Evolutionary conservation across 148 eudicot genomes (phyloP), one percentile per base, ranked within the genome.

Genomic region (Tetragonia tetragonoides): DNA sequence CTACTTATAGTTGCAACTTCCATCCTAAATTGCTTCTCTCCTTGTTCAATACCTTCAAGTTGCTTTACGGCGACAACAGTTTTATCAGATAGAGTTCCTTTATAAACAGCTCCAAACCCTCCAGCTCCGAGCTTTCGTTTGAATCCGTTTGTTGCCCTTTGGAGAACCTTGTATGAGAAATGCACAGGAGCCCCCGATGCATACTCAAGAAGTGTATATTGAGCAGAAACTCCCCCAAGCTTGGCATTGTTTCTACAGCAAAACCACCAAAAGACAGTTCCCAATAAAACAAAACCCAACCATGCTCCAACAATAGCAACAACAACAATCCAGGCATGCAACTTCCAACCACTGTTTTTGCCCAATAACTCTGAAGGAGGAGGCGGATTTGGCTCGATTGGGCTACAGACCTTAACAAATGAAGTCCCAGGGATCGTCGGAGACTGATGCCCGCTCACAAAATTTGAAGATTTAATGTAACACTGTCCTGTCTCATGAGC

Each of bases 1-100:
- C 93, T 88, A 72, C 97, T 90, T 44, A 93, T 93, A 17, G 97
- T 91, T 18, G 97, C 97, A 47, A 93, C 98, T 74, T 93, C 98
- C 97, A 91, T 90, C 60, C 97, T 83, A 79, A 93, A 93, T 65
- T 93, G 97, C 74, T 85, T 93, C 86, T 93, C 98, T 10, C 97
- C 98, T 74, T 91, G 97, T 82, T 87, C 98, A 66, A 91, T 90
- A 38, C 97, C 97, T 78, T 93, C 94, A 10, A 93, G 83, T 69
- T 83, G 91, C 84, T 93, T 93, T 63, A 89, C 97, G 9, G 98
- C 98, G 38, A 83, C 92, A 53, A 86, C 80, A 1, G 85, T 71
- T 64, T 81, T 81, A 74, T 88, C 88, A 0, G 86, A 69, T 14
- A 91, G 74, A 68, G 67, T 78, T n/a, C 92, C 98, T 77, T 70